Evolutionary conservation across 2,329 filamentous ascomycete genomes (phyloP), one percentile per base, ranked within the genome.

Genomic region (Chaetomiaceae sp.): DNA sequence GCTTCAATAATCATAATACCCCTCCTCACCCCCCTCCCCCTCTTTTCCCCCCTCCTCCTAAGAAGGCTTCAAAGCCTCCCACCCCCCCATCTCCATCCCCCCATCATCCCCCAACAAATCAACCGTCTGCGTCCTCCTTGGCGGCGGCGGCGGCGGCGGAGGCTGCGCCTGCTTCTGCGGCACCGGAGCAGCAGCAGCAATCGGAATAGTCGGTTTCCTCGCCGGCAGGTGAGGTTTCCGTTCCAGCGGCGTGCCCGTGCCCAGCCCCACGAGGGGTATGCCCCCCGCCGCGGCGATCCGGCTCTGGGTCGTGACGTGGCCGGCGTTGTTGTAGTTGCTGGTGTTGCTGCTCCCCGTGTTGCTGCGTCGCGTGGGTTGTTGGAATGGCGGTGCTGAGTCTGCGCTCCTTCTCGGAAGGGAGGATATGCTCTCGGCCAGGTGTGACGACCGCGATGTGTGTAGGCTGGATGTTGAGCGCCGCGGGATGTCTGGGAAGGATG

Each of bases 61-160:
- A 12, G 78, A 62, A 25, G 78, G 78, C 62, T 77, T 77, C 60
- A 82, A 59, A 4, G 77, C 75, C 60, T 81, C 76, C 77, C 78
- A 82, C 19, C 74, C 71, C 12, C 73, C 73, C 64, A 79, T 68
- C 33, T 73, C 74, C 3, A 54, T 47, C 31, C 66, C 66, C n/a
- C 60, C 65, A 17, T 66, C 69, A 39, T 79, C 72, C 2, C 64
- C 66, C 27, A 79, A 61, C 40, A 78, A 68, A 55, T 79, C 78
- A 16, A 79, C 61, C 38, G 73, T 57, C 45, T 58, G 48, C 19
- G 61, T 46, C 27, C 59, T 70, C 42, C 69, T 63, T 5, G 66
- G 63, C 10, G 63, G 65, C 40, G 61, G 58, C 30, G 27, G 44
- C 16, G 19, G 31, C 2, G 44, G 44, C 17, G 63, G 57, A 31